Conservation (phyloP, 208 protist species). For the Acanthamoeba rhysodes region DNA sequence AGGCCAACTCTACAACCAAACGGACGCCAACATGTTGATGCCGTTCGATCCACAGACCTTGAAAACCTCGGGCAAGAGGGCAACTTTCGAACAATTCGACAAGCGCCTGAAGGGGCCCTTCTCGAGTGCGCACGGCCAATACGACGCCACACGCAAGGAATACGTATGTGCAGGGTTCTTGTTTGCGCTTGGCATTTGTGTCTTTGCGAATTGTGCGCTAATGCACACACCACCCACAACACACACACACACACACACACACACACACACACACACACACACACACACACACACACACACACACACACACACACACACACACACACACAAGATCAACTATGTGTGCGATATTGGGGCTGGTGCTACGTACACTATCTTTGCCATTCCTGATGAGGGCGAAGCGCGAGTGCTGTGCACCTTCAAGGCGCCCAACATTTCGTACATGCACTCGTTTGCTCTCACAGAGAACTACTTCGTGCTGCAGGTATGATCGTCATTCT, state of each 20-base stretch:
- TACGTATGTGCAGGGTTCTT: not conserved
- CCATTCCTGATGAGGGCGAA: conserved; percentile 9
- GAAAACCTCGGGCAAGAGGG: not conserved
- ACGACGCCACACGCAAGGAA: conserved; percentile 14
- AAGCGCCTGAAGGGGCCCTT: not conserved
- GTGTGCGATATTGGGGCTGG: not conserved
- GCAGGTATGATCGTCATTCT: not conserved
- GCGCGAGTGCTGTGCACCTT: not conserved
- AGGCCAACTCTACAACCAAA: conserved; percentile 50
- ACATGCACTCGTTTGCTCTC: conserved; percentile 37
- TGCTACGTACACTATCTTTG: not conserved
- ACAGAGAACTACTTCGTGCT: conserved; percentile 30
- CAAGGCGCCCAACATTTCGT: conserved; percentile 22
- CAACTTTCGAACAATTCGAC: conserved; percentile 5
- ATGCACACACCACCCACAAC: too few relatives aligned
- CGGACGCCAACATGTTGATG: conserved; percentile 51
- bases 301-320: too few relatives aligned
- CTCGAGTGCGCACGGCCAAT: conserved; percentile 22
- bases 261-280: too few relatives aligned
- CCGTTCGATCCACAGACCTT: not conserved
- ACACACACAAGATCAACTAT: not conserved
- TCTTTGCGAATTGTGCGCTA: too few relatives aligned
- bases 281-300: too few relatives aligned
- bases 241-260: too few relatives aligned
- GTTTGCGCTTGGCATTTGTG: not conserved